Evolutionary conservation across 495 filamentous ascomycete species (phyloP).

Genomic region (Cercophora sp.): DNA sequence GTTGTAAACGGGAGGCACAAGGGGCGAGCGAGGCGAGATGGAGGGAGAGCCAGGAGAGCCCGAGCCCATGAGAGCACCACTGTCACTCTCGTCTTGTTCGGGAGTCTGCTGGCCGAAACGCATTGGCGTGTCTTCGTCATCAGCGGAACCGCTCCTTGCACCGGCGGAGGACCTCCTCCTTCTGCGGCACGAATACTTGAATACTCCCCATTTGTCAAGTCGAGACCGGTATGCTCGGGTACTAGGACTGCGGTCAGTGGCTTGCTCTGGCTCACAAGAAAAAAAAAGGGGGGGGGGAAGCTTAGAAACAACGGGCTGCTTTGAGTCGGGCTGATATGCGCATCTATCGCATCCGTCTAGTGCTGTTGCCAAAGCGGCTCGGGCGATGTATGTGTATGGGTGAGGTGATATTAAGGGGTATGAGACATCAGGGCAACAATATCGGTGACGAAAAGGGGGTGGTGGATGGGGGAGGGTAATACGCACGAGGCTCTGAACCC

Average conservation of each 20-base stretch:
- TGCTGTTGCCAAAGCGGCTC: no score
- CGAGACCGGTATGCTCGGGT: constrained; percentile 42
- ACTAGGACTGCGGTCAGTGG: no score
- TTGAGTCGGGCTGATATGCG: no score
- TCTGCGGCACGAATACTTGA: constrained; percentile 42
- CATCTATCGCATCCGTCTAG: no score
- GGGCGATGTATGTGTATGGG: not conserved
- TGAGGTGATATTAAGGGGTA: not conserved
- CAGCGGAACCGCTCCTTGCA: constrained; percentile 1
- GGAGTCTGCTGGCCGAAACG: constrained; percentile 2
- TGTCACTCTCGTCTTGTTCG: constrained; percentile 1
- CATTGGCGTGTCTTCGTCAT: constrained; percentile 5
- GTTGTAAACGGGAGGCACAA: no score
- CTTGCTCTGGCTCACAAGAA: no score
- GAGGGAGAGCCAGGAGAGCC: not conserved
- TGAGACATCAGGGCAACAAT: not conserved
- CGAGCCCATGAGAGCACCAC: not conserved
- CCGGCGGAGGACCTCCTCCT: constrained; percentile 16
- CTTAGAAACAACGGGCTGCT: no score
- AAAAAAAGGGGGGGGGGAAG: no score
- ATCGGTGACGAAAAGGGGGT: not conserved
- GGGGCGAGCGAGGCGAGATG: no score
- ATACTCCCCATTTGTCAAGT: constrained; percentile 41
- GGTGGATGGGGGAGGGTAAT: not conserved
- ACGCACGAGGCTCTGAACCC: constrained; percentile 46